These are phyloP conservation scores for Euryodendron excelsum DNA, from an alignment of 148 eudicot genomes.

Conservation along the genomic window DNA sequence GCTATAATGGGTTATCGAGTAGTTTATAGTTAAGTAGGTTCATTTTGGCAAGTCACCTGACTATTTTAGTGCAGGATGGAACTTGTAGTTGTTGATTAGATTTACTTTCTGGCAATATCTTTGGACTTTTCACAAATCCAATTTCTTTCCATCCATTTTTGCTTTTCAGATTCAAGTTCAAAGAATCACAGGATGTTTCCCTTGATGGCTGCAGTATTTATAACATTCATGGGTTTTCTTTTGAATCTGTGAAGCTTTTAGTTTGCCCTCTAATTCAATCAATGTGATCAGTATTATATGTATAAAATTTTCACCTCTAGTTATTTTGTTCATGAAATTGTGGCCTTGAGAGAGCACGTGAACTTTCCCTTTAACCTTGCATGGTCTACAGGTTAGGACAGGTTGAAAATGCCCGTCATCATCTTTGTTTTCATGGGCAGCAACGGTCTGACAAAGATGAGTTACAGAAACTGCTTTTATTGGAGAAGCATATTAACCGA, in stretches of 20 bases:
- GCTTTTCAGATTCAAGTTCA: neutral
- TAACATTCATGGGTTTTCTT: conserved; percentile 4
- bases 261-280: neutral
- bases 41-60: neutral
- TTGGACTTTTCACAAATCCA: neutral
- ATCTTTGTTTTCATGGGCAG: conserved; percentile 42
- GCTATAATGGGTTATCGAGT: neutral
- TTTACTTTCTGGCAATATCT: neutral
- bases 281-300: neutral
- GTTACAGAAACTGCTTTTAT: conserved; percentile 34
- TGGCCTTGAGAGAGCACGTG: neutral
- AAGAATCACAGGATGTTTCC: neutral
- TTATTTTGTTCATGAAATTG: neutral
- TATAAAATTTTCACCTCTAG: neutral
- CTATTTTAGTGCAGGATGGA: neutral
- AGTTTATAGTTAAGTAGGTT: neutral
- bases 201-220: neutral
- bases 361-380: neutral
- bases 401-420: conserved; percentile 53
- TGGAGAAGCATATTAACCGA: conserved; percentile 46
- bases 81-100: neutral
- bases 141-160: neutral
- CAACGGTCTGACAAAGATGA: conserved; percentile 33
- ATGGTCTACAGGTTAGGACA: conserved; percentile 53
- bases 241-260: neutral